Evolutionary conservation across 805 yeast species (phyloP).

Genomic region (Teunomyces tritomae): DNA sequence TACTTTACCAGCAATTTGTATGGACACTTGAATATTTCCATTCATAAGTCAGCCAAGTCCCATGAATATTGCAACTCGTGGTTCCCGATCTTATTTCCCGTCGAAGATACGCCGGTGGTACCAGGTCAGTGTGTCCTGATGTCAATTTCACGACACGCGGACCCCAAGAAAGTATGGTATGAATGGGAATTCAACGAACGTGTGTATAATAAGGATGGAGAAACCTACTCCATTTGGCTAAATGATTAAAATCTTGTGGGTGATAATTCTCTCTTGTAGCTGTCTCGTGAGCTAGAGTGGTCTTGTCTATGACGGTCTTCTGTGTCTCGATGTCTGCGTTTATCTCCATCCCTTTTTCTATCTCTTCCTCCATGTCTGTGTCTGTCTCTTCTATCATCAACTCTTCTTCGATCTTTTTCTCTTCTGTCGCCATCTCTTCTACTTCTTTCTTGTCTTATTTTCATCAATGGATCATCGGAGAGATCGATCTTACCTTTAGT

Average conservation of each 20-base stretch:
- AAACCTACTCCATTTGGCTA: conserved; percentile 5
- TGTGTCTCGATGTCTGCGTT: conserved; percentile 7
- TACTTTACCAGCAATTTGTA: conserved; percentile 71
- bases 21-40: conserved; percentile 54
- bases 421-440: not conserved
- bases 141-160: conserved; percentile 9
- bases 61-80: conserved; percentile 32
- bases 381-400: conserved; percentile 7
- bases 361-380: conserved; percentile 6
- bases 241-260: not conserved
- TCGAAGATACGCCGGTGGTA: conserved; percentile 12
- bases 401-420: conserved; percentile 7
- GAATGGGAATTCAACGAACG: conserved; percentile 21
- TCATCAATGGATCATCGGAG: conserved; percentile 51
- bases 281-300: not conserved
- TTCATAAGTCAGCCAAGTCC: conserved; percentile 12
- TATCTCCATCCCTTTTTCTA: conserved; percentile 8
- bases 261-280: conserved; percentile 1
- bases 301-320: not conserved
- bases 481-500: conserved; percentile 25
- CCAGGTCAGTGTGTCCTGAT: conserved; percentile 11
- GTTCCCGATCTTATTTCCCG: conserved; percentile 39
- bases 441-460: conserved; percentile 28
- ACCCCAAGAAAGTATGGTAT: conserved; percentile 19
- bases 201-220: conserved; percentile 19